Conservation (phyloP, 225 moss, liverwort and hornwort genomes). For the Marchantia polymorpha region DNA sequence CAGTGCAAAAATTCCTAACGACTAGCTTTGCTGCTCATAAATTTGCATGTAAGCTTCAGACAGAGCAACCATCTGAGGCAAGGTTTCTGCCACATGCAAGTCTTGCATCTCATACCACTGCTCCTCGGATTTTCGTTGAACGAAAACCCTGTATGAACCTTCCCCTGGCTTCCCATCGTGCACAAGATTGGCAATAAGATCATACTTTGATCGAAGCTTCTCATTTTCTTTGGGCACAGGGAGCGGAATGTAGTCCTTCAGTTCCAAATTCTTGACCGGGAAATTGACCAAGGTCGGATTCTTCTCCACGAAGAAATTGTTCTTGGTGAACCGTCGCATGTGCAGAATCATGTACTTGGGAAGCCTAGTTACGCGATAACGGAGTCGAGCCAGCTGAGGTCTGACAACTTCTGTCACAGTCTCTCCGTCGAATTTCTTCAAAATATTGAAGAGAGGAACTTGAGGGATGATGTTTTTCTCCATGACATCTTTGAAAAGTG, state of each 20-base stretch:
- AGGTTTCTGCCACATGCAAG: constrained; percentile 86
- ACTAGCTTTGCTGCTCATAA: constrained; percentile 70
- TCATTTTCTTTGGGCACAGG: constrained; percentile 59
- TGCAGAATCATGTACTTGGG: constrained; percentile 89
- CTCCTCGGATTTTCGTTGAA: constrained; percentile 65
- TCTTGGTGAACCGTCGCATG: constrained; percentile 96
- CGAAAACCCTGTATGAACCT: constrained; percentile 63
- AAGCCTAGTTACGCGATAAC: constrained; percentile 80
- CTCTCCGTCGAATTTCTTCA: constrained; percentile 98
- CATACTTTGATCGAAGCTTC: constrained; percentile 82
- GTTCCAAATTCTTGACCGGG: constrained; percentile 94
- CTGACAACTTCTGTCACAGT: constrained; percentile 91
- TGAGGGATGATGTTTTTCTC: constrained; percentile 99
- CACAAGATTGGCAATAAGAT: constrained; percentile 80
- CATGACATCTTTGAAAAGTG: constrained; percentile 97
- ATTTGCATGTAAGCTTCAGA: constrained; percentile 99
- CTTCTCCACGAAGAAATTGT: constrained; percentile 94
- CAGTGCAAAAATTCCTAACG: neutral
- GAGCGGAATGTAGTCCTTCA: constrained; percentile 94
- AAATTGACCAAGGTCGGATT: constrained; percentile 97
- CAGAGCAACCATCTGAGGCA: constrained; percentile 98
- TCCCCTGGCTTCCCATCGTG: constrained; percentile 66
- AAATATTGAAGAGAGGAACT: constrained; percentile 91
- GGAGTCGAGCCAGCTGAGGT: constrained; percentile 89
- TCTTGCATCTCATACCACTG: constrained; percentile 98